Evolutionary conservation across 2,329 filamentous ascomycete genomes (phyloP).

Genomic region (Arthrobotrys musiformis): DNA sequence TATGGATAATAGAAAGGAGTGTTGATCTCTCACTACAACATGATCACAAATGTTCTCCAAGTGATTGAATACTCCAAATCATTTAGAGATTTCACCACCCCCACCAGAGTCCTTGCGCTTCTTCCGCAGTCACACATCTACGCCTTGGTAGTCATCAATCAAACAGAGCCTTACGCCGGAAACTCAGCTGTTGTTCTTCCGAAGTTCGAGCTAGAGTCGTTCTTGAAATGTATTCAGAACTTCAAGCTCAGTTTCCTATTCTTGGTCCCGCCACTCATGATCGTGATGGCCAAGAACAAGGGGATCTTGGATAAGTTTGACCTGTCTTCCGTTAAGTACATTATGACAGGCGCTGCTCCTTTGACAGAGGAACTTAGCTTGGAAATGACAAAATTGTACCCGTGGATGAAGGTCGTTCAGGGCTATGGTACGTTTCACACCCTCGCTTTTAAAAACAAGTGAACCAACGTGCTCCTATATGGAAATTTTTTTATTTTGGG

Average conservation of each 20-base stretch:
- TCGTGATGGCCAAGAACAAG: conserved; percentile 76
- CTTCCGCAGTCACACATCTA: conserved; percentile 86
- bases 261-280: conserved; percentile 83
- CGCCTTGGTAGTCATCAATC: conserved; percentile 76
- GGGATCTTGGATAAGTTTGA: conserved; percentile 74
- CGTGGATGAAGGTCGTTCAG: conserved; percentile 74
- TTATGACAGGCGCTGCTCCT: conserved; percentile 83
- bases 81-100: conserved; percentile 63
- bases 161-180: conserved; percentile 74
- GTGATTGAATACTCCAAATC: conserved; percentile 64
- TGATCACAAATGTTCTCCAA: conserved; percentile 80
- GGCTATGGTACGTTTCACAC: conserved; percentile 71
- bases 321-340: conserved; percentile 72
- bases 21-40: conserved; percentile 82
- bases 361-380: conserved; percentile 77
- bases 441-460: not conserved
- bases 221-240: conserved; percentile 73
- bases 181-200: conserved; percentile 78
- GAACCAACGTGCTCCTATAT: not conserved
- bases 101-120: conserved; percentile 73
- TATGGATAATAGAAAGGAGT: conserved; percentile 74
- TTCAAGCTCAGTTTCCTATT: conserved; percentile 76
- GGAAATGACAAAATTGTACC: conserved; percentile 72
- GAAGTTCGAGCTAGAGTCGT: conserved; percentile 78
- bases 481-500: too few relatives aligned